These are phyloP conservation scores for Colletotrichum spaethianum DNA, from an alignment of 2,329 filamentous ascomycete genomes.

Conservation along the genomic window DNA sequence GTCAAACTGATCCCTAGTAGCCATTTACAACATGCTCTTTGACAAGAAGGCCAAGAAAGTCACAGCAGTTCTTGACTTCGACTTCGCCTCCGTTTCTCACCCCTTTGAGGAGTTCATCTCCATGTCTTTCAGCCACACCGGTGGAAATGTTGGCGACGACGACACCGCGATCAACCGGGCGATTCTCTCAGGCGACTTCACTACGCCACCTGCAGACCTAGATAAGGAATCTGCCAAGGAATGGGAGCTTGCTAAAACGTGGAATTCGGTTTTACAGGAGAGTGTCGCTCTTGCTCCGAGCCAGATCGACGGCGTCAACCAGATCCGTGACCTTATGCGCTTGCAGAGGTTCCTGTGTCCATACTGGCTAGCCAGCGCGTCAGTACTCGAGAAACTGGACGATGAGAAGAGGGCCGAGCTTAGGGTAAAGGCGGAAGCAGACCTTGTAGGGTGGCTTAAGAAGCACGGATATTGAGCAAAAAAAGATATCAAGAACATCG, in stretches of 20 bases:
- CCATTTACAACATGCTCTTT: slow-evolving; percentile 47
- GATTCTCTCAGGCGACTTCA: slow-evolving; percentile 12
- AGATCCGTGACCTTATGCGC: slow-evolving; percentile 10
- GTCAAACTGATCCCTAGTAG: slow-evolving; percentile 27
- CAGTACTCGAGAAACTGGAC: background rate
- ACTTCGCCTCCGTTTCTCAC: slow-evolving; percentile 45
- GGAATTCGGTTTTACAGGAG: slow-evolving; percentile 4
- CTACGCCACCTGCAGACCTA: slow-evolving; percentile 2
- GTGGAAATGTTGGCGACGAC: background rate
- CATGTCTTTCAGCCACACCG: slow-evolving; percentile 1
- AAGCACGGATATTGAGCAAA: slow-evolving; percentile 10
- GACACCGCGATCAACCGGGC: slow-evolving; percentile 2
- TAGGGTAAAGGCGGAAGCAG: slow-evolving; percentile 7
- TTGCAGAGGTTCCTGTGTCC: slow-evolving; percentile 15
- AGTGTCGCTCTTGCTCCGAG: slow-evolving; percentile 9
- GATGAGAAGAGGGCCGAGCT: background rate
- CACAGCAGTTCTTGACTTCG: slow-evolving; percentile 47
- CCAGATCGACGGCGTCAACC: slow-evolving; percentile 4
- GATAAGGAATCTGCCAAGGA: slow-evolving; percentile 7
- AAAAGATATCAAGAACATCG: background rate
- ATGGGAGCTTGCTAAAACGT: slow-evolving; percentile 14
- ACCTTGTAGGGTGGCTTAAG: background rate
- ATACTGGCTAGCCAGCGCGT: slow-evolving; percentile 2
- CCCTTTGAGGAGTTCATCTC: slow-evolving; percentile 44
- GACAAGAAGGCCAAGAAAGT: slow-evolving; percentile 43